Evolutionary conservation across 257 asterid species (phyloP).

Genomic region (Nicotiana otophora): DNA sequence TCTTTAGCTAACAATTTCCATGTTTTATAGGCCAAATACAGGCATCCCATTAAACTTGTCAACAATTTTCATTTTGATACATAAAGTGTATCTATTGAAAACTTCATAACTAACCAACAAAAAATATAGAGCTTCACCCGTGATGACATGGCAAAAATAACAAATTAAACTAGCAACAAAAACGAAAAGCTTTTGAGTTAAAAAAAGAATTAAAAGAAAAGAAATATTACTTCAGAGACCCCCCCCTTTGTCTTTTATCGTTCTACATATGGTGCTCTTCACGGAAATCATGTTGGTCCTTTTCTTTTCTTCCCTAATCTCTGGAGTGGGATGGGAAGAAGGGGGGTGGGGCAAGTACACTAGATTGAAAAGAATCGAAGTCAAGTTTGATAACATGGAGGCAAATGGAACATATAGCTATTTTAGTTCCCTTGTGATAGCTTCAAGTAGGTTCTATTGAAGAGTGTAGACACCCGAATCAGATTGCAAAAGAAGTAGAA

Average conservation of each 20-base stretch:
- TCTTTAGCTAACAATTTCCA: too few relatives aligned
- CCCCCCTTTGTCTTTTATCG: not conserved
- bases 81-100: too few relatives aligned
- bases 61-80: too few relatives aligned
- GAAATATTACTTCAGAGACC: not conserved
- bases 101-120: too few relatives aligned
- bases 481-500: not conserved
- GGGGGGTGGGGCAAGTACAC: not conserved
- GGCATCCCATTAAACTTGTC: too few relatives aligned
- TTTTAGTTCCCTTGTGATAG: not conserved
- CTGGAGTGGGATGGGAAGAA: not conserved
- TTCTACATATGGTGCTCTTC: not conserved
- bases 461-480: not conserved
- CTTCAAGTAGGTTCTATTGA: not conserved
- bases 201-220: too few relatives aligned
- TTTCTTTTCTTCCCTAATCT: not conserved
- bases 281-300: not conserved
- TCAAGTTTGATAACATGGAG: not conserved
- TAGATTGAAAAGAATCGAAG: not conserved
- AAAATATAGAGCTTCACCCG: too few relatives aligned
- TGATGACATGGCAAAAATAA: too few relatives aligned
- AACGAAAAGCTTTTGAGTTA: too few relatives aligned
- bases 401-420: not conserved
- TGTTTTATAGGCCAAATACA: too few relatives aligned
- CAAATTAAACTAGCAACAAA: too few relatives aligned